Percentiles rank a stretch among this genome's conserved stretches.
Conservation (phyloP, 2,329 filamentous ascomycete species). For the Venturia asperata region DNA sequence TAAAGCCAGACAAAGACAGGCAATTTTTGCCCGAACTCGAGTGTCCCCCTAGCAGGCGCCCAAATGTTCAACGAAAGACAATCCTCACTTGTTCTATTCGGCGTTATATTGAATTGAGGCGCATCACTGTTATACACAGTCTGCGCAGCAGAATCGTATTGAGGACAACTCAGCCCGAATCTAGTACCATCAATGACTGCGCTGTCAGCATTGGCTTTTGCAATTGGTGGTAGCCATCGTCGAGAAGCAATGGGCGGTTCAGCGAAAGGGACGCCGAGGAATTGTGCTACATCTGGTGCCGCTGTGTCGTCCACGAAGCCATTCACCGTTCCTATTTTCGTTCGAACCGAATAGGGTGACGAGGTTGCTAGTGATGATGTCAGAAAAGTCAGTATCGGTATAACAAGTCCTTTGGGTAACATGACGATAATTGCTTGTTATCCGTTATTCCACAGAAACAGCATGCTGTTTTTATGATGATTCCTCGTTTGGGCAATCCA, state of each 20-base stretch:
- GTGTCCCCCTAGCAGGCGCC: background rate
- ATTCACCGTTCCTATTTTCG: too few species aligned
- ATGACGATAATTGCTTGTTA: too few species aligned
- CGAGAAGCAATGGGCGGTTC: conserved; percentile 52
- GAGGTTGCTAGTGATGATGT: too few species aligned
- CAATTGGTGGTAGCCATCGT: conserved; percentile 55
- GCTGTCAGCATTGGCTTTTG: conserved; percentile 27
- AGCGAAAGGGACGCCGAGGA: conserved; percentile 52
- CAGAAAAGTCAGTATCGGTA: too few species aligned
- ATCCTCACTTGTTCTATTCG: background rate
- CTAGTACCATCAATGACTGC: background rate
- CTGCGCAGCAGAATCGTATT: background rate
- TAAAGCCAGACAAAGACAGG: conserved; percentile 17
- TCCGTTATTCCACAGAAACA: too few species aligned
- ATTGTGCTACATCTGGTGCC: background rate
- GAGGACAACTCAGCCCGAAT: conserved; percentile 7
- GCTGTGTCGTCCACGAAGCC: too few species aligned
- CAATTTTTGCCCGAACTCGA: background rate
- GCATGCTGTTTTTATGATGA: too few species aligned
- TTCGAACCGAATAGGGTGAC: too few species aligned
- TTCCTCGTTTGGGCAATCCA: too few species aligned
- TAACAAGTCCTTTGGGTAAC: too few species aligned
- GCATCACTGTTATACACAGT: background rate
- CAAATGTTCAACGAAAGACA: conserved; percentile 13
- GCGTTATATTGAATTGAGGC: background rate